phyloP scores from a whole-genome alignment of 2,329 filamentous ascomycete genomes.

The Apiospora kogelbergensis region DNA sequence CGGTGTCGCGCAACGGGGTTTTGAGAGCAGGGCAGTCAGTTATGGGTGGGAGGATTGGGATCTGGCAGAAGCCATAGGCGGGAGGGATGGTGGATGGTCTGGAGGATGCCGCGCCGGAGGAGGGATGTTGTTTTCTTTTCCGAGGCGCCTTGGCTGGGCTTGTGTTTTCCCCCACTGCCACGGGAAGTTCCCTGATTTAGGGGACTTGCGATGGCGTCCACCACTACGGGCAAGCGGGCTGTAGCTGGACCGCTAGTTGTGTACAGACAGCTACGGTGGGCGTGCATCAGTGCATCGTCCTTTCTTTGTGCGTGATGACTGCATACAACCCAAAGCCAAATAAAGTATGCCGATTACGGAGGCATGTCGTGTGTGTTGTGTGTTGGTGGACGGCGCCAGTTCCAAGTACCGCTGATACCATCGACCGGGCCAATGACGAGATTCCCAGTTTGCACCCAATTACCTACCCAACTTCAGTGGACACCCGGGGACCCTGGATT shows the following conservation, averaged over 20 bases:
- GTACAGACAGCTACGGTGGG: too few relatives aligned
- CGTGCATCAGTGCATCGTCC: too few relatives aligned
- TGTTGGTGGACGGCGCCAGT: background rate
- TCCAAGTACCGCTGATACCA: background rate
- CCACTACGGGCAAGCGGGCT: too few relatives aligned
- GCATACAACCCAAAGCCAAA: background rate
- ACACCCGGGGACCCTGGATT: too few relatives aligned
- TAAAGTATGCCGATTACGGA: background rate
- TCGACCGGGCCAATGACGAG: conserved; percentile 4
- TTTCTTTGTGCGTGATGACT: background rate
- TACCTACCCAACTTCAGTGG: background rate
- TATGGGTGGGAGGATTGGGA: background rate
- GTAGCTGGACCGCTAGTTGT: background rate
- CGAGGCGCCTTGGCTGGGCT: background rate
- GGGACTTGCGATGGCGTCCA: too few relatives aligned
- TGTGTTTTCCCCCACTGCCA: background rate
- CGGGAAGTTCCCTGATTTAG: background rate
- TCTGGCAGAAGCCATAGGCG: background rate
- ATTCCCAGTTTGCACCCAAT: background rate
- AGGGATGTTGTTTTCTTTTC: background rate
- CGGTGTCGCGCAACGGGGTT: background rate
- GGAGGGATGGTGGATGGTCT: background rate
- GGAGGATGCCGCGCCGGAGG: background rate
- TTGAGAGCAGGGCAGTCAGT: background rate
- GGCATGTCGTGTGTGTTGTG: background rate